Evolutionary conservation across 495 filamentous ascomycete species (phyloP), one percentile per base, ranked within the genome.

Genomic region (Pyrenula aspistea): DNA sequence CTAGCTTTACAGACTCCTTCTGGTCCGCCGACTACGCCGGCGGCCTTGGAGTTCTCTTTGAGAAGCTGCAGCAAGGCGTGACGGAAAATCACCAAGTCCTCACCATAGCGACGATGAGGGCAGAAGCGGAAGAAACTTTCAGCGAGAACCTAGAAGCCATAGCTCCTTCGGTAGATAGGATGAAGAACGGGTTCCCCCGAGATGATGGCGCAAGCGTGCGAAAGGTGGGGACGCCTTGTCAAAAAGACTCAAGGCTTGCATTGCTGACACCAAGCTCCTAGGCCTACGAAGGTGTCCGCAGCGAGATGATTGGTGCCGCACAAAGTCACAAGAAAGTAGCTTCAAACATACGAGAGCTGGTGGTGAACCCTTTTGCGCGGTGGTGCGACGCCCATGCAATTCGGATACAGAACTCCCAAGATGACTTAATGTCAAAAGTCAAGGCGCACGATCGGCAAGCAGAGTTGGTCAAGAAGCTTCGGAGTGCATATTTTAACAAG

Each of bases 401-500:
- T 55, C 89, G 93, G 49, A 84, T 97, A 50, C 86, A 95, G 63
- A 86, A 87, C 54, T 97, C 92, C 1, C 92, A 97, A 65, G 91
- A 96, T 60, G 91, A 95, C 57, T 81, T 99, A 19, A 91, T 95
- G 67, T 62, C 75, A 12, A 83, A 89, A 36, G 91, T 97, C 70
- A 95, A 95, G 73, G 79, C 86, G 50, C 89, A 96, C 63, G 89
- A 95, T 65, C 91, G 88, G 62, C 94, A 97, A 68, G 85, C 86
- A 49, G 94, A 97, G 55, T 65, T 79, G 22, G 89, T 94, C 25
- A 88, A 88, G 75, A 96, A 97, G 72, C 78, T 96, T 58, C 83
- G 94, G 49, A 96, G 91, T 64, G 82, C 86, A 60, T 99, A 99
- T 71, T 99, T 95, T 80, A 97, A 96, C 75, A 97, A 96, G 71